Percentiles rank a stretch among this genome's conserved stretches.
phyloP scores from a whole-genome alignment of 371 early-diverging fungal genomes.

The Aphelidium insulamus region DNA sequence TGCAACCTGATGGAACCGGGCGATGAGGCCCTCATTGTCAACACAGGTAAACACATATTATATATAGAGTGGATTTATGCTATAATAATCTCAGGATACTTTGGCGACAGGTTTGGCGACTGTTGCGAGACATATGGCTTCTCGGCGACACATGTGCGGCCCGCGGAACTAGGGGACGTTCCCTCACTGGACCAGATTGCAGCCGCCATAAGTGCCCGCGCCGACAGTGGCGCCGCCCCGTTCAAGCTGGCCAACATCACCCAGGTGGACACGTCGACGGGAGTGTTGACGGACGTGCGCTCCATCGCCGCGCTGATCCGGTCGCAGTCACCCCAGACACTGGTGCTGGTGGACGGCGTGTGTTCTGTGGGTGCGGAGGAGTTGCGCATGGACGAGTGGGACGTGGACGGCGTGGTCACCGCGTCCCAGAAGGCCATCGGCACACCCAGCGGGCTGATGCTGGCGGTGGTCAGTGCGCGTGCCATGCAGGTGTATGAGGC shows the following conservation, averaged over 20 bases:
- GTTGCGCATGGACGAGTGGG: constrained; percentile 78
- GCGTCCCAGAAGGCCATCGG: constrained; percentile 92
- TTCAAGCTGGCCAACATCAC: constrained; percentile 78
- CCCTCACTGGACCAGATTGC: constrained; percentile 22
- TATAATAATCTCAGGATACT: too few relatives aligned
- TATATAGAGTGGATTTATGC: too few relatives aligned
- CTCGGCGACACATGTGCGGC: constrained; percentile 46
- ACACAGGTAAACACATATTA: too few relatives aligned
- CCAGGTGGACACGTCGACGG: constrained; percentile 92
- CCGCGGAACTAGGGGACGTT: constrained; percentile 33
- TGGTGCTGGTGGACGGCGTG: constrained; percentile 85
- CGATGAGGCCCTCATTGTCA: constrained; percentile 70
- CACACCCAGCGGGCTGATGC: constrained; percentile 59
- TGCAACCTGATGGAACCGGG: constrained; percentile 73
- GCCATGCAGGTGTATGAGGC: constrained; percentile 39
- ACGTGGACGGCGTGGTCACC: constrained; percentile 65
- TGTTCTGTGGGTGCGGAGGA: constrained; percentile 87
- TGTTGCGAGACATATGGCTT: constrained; percentile 76
- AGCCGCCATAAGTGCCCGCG: constrained; percentile 18
- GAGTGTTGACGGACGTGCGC: constrained; percentile 65
- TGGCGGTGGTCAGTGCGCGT: constrained; percentile 52
- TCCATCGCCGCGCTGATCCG: constrained; percentile 46
- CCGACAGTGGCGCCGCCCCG: constrained; percentile 20
- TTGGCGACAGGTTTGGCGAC: constrained; percentile 85
- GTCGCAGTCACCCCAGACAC: constrained; percentile 53